These are phyloP conservation scores for Penicillium herquei DNA, from an alignment of 495 filamentous ascomycete species.

Conservation along the genomic window DNA sequence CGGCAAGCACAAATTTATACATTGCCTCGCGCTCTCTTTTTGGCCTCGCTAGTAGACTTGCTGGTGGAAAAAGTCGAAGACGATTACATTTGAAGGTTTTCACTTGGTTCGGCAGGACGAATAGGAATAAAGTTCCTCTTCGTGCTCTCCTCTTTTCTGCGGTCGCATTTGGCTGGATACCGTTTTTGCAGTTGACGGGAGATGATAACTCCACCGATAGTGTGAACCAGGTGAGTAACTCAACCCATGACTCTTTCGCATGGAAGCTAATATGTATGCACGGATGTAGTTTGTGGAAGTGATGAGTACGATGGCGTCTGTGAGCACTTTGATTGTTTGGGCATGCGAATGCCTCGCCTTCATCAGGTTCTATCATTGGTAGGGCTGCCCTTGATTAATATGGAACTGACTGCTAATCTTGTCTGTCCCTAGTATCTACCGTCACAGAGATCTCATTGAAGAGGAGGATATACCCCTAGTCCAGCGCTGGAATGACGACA, in stretches of 20 bases:
- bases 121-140: conserved; percentile 32
- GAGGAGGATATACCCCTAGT: neutral
- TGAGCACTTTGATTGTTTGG: conserved; percentile 44
- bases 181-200: conserved; percentile 31
- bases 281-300: conserved; percentile 32
- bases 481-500: neutral
- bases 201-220: neutral
- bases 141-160: conserved; percentile 37
- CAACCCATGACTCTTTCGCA: neutral
- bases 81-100: conserved; percentile 14
- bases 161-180: conserved; percentile 43
- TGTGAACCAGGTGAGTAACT: neutral
- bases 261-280: neutral
- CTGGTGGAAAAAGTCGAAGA: conserved; percentile 13
- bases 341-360: conserved; percentile 44
- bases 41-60: conserved; percentile 36
- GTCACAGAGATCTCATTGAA: neutral
- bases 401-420: neutral
- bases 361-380: conserved; percentile 41
- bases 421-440: neutral
- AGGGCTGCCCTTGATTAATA: neutral
- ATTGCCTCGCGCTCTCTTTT: conserved; percentile 46
- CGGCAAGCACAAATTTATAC: conserved; percentile 45
- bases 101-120: conserved; percentile 34
- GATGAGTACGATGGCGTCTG: conserved; percentile 35